Evolutionary conservation across 306 rosid species (phyloP).

Genomic region (Parietaria judaica): DNA sequence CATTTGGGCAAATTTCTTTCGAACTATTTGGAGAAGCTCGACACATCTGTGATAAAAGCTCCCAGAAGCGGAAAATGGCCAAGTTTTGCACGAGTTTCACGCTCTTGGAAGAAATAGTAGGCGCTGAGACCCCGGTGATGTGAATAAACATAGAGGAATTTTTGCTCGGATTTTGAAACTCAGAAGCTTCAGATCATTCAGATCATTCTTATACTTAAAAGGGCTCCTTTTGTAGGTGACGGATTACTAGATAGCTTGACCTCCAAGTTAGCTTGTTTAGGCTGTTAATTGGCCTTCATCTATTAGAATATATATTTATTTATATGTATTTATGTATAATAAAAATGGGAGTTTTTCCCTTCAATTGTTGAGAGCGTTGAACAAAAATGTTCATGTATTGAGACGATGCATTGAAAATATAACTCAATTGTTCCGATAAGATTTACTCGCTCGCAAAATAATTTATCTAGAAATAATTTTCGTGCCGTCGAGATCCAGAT

Average conservation of each 20-base stretch:
- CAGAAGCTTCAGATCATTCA: not conserved
- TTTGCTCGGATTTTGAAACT: not conserved
- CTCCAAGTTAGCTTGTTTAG: not conserved
- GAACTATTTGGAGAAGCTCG: not conserved
- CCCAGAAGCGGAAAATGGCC: not conserved
- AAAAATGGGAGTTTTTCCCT: too few species aligned
- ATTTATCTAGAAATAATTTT: too few species aligned
- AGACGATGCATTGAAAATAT: too few species aligned
- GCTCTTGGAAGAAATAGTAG: not conserved
- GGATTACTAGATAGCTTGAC: not conserved
- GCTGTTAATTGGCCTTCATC: not conserved
- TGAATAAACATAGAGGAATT: not conserved
- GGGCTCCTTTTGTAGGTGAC: not conserved
- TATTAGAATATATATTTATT: too few species aligned
- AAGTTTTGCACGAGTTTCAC: too few species aligned
- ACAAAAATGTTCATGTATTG: too few species aligned
- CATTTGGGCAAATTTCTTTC: slow-evolving; percentile 12
- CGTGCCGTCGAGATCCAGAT: too few species aligned
- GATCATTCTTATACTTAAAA: not conserved
- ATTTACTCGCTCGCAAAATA: too few species aligned
- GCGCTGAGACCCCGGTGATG: not conserved
- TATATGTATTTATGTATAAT: too few species aligned
- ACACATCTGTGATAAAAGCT: not conserved
- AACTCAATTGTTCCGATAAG: too few species aligned
- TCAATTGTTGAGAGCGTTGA: too few species aligned